Base-by-base conservation (phyloP, 805 yeast genomes). In the Alloascoidea hylecoeti region DNA sequence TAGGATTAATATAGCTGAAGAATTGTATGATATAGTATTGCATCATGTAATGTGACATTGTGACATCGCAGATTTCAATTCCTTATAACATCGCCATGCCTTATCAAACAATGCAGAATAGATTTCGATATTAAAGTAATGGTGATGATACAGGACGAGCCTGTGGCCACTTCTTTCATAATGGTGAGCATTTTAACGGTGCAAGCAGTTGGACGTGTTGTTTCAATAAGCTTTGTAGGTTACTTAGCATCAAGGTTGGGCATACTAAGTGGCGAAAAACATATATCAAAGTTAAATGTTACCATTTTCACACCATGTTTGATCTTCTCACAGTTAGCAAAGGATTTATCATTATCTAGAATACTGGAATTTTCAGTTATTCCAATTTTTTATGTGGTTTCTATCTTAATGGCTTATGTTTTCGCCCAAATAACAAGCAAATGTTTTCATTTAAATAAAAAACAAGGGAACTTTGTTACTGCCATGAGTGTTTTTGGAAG, bases 161-260 rank as follows among this genome's bases (percentile, higher is more conserved):
- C n/a, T n/a, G n/a, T n/a, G n/a, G n/a, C n/a, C n/a, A n/a, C n/a
- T n/a, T n/a, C n/a, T n/a, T n/a, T n/a, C n/a, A n/a, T n/a, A n/a
- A n/a, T n/a, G n/a, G 30, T 34, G 6, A 16, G 75, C 17, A 74
- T 72, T 45, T 60, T 80, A 41, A 81, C 88, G 1, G 75, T 81
- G 49, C 81, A 81, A 58, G 86, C 92, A 1, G 84, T 80, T 15
- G 57, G 78, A 30, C 81, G 81, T 54, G 89, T 80, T 40, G 81
- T 81, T 33, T 60, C 78, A 35, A 75, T 81, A 18, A 73, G 88
- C 46, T 53, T 78, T 23, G 9, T 14, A 14, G 78, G 78, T 4
- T 72, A 68, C 40, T 51, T 71, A 49, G 68, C 72, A 3, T 74
- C 77, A 16, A 58, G 56, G 39, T 47, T 64, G 3, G 73, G 73